Percentiles rank a stretch among this genome's conserved stretches.
Conservation (phyloP, 2,329 filamentous ascomycete genomes). For the Fusarium secorum region DNA sequence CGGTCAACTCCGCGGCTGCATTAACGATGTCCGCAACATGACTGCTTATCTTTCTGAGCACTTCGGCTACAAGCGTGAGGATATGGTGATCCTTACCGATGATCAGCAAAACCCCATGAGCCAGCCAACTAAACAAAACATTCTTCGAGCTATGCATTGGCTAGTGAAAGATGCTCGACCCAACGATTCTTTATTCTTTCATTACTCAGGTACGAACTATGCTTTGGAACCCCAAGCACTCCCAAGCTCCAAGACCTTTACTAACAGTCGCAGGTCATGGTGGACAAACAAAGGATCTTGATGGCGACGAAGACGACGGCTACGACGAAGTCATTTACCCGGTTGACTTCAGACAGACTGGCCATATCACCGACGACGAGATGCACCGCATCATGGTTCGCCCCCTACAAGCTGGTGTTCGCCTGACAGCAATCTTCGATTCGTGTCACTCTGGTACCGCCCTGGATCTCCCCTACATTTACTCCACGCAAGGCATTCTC, state of each 20-base stretch:
- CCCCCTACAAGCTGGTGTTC: conserved; percentile 63
- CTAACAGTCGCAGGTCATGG: conserved; percentile 67
- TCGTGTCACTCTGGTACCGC: conserved; percentile 74
- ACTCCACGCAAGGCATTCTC: conserved; percentile 72
- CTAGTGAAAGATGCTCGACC: conserved; percentile 90
- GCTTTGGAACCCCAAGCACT: neutral
- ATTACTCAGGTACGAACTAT: conserved; percentile 81
- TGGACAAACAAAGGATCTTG: conserved; percentile 80
- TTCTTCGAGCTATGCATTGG: conserved; percentile 97
- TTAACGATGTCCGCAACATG: conserved; percentile 99
- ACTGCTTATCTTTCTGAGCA: conserved; percentile 86
- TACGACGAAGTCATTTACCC: conserved; percentile 87
- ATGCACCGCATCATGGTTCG: conserved; percentile 78
- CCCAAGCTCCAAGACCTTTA: neutral
- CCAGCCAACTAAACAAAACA: conserved; percentile 95
- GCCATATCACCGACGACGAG: conserved; percentile 84
- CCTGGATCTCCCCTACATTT: conserved; percentile 72
- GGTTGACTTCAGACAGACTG: conserved; percentile 80
- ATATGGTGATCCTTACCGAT: conserved; percentile 96
- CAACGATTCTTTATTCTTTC: conserved; percentile 96
- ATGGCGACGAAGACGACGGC: conserved; percentile 82
- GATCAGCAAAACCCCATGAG: conserved; percentile 98
- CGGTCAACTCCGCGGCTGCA: conserved; percentile 89
- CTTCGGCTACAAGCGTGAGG: conserved; percentile 91
- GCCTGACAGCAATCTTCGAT: conserved; percentile 69